Conservation (phyloP, 768 basidiomycete species). For the Tricholoma saponaceum region DNA sequence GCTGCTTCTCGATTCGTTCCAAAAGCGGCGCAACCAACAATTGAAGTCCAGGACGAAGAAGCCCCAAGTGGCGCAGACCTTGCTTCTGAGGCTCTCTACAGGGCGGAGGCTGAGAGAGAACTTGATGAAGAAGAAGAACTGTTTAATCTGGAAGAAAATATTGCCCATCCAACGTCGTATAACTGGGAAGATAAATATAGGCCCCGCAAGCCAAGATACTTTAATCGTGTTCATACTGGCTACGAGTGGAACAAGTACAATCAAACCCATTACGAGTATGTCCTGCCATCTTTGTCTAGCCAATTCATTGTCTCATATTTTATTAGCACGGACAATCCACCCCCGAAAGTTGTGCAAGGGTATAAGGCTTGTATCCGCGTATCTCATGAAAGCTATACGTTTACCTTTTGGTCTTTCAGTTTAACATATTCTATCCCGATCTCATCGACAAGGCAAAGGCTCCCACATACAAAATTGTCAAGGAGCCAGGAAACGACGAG, state of each 20-base stretch:
- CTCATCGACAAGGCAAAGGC: conserved; percentile 98
- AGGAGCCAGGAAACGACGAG: conserved; percentile 92
- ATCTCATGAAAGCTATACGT: conserved; percentile 3
- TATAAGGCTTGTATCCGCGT: conserved; percentile 64
- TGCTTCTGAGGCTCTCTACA: conserved; percentile 86
- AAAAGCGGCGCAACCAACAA: conserved; percentile 59
- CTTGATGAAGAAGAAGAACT: conserved; percentile 95
- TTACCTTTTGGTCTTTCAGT: conserved; percentile 34
- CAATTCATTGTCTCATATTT: conserved; percentile 14
- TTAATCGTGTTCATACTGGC: conserved; percentile 98
- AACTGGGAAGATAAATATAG: conserved; percentile 99
- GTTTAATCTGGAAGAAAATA: conserved; percentile 90
- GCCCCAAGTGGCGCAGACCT: conserved; percentile 64
- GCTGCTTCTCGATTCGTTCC: conserved; percentile 87
- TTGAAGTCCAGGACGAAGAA: conserved; percentile 55
- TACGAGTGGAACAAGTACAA: conserved; percentile 99
- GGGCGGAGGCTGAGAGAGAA: conserved; percentile 88
- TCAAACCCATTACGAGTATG: conserved; percentile 98
- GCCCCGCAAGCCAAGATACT: conserved; percentile 95
- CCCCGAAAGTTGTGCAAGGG: conserved; percentile 98
- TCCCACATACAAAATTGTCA: conserved; percentile 93
- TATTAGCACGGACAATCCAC: conserved; percentile 91
- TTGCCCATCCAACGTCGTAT: conserved; percentile 79
- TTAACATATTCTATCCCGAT: conserved; percentile 99
- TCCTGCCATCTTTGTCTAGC: conserved; percentile 13